A percentile compares a stretch with the other conserved stretches of the same genome.
phyloP scores from a whole-genome alignment of 768 basidiomycete species.

The Mycena kentingensis region DNA sequence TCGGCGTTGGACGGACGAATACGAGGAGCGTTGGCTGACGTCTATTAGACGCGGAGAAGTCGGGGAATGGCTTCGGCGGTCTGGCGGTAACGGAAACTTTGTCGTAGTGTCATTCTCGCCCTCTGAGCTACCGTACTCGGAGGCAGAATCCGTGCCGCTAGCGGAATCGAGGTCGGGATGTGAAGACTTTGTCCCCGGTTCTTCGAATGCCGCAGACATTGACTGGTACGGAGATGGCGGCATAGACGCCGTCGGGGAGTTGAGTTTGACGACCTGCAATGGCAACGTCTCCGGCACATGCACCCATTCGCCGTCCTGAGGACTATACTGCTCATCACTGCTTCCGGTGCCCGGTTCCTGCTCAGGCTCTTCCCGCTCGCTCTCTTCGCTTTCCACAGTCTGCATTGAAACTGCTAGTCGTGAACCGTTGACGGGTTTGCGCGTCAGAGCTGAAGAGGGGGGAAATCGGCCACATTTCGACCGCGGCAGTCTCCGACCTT shows the following conservation, averaged over 20 bases:
- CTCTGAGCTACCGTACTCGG: constrained; percentile 15
- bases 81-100: constrained; percentile 8
- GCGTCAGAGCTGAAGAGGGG: constrained; percentile 13
- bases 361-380: constrained; percentile 1
- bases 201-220: constrained; percentile 8
- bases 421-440: constrained; percentile 21
- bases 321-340: constrained; percentile 8
- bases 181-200: too few relatives aligned
- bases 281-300: constrained; percentile 13
- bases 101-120: constrained; percentile 14
- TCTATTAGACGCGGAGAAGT: constrained; percentile 1
- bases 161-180: constrained; percentile 1
- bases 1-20: constrained; percentile 3
- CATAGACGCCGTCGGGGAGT: constrained; percentile 4
- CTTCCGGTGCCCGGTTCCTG: background rate
- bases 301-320: constrained; percentile 18
- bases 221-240: constrained; percentile 21
- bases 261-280: constrained; percentile 21
- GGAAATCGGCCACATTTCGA: constrained; percentile 21
- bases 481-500: constrained; percentile 18
- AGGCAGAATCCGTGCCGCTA: constrained; percentile 12
- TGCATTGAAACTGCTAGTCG: constrained; percentile 18
- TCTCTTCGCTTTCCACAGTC: constrained; percentile 17
- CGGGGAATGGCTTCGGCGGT: constrained; percentile 5
- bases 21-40: background rate